phyloP scores from a whole-genome alignment of 1,284 basidiomycete species.

The Lignosus rhinocerotis region DNA sequence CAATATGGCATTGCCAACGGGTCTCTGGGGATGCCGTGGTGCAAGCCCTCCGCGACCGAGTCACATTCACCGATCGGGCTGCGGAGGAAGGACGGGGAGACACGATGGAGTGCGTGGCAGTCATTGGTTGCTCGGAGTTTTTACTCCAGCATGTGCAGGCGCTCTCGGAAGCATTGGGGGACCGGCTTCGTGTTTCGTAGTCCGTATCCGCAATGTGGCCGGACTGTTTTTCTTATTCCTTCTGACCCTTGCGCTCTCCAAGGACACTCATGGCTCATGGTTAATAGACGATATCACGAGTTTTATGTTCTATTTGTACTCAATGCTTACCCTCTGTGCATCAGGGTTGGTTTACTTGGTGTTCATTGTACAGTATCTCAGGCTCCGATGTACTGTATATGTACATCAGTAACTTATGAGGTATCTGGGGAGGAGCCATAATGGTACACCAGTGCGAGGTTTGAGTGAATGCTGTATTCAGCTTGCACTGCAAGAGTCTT shows the following conservation, averaged over 20 bases:
- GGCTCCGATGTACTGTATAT: neutral
- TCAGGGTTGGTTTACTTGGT: neutral
- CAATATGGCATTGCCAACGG: slow-evolving; percentile 61
- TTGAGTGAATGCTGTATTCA: no score
- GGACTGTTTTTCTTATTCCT: neutral
- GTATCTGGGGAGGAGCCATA: no score
- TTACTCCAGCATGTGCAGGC: slow-evolving; percentile 39
- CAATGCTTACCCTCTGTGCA: no score
- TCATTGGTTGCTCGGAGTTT: slow-evolving; percentile 51
- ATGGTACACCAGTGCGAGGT: no score
- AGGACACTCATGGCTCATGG: neutral
- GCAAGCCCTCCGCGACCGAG: slow-evolving; percentile 48
- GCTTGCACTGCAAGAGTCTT: no score
- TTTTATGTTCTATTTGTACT: neutral
- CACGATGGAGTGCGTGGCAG: slow-evolving; percentile 44
- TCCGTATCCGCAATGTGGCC: neutral
- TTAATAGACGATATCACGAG: neutral
- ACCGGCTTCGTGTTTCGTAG: slow-evolving; percentile 20
- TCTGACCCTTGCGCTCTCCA: neutral
- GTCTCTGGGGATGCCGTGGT: slow-evolving; percentile 60
- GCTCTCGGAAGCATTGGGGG: slow-evolving; percentile 41
- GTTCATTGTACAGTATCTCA: neutral
- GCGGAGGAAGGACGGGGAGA: slow-evolving; percentile 26
- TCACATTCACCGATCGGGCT: slow-evolving; percentile 45
- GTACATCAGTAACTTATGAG: neutral